Base-by-base conservation (phyloP, 1,284 basidiomycete species). In the Farysia itapuensis region DNA sequence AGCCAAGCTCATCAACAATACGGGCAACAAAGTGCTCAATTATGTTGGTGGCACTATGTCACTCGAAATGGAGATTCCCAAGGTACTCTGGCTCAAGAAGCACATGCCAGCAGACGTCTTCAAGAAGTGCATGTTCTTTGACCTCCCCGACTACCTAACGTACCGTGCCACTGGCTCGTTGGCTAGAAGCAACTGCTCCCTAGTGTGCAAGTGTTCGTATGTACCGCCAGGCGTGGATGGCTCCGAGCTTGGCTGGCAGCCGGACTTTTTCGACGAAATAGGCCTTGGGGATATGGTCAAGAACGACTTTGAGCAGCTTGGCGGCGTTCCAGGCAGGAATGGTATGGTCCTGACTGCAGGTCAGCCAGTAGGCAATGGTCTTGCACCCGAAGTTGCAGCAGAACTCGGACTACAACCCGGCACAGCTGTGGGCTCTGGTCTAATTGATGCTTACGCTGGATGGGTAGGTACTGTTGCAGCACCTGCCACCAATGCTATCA, bases 371-470 rank as follows among this genome's bases (percentile, higher is more conserved):
- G 93, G 92, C 0, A 79, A 82, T 4, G 95, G 94, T 0, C 80
- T 98, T 21, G 87, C 85, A 15, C 84, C 84, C 71, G 75, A 81
- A 42, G 88, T 91, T 1, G 93, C 94, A 0, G 80, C 83, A 32
- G 90, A 97, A 67, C 82, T 96, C 9, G 93, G 94, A 0, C 78
- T 98, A 29, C 61, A 83, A 0, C 85, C 87, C 61, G 92, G 94
- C n/a, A 97, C 89, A 0, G 85, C 92, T 1, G 91, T 97, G 15
- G 93, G 93, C 5, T 93, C 90, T 63, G 93, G 85, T 18, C 84
- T 98, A 35, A 96, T 98, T 69, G 94, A 98, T 70, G 94, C 93
- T 83, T 96, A 97, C 77, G 91, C 94, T 2, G 94, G 94, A n/a
- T 98, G 94, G 94, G 82, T 98, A 66, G 94, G 95, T 15, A 97